phyloP scores from a whole-genome alignment of 441 rosid genomes.

The Metrosideros polymorpha region DNA sequence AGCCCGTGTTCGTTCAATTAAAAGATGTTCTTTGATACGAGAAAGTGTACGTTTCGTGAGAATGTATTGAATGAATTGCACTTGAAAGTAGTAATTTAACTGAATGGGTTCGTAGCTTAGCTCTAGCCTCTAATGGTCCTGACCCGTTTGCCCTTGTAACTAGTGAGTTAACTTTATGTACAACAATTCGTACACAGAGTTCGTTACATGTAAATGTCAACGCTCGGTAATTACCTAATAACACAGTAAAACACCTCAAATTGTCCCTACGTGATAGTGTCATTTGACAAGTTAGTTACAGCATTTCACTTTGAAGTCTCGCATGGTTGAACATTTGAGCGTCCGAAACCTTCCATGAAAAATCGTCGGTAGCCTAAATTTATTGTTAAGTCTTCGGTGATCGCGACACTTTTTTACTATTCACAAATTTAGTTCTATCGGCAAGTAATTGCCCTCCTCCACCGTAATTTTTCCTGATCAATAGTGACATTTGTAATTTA shows the following conservation, averaged over 20 bases:
- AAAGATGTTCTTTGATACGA: background rate
- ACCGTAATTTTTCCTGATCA: background rate
- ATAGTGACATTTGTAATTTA: background rate
- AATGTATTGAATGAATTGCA: background rate
- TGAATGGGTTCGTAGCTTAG: background rate
- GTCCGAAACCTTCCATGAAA: background rate
- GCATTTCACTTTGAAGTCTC: background rate
- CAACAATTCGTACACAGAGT: background rate
- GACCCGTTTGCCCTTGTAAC: background rate
- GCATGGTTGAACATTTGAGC: background rate
- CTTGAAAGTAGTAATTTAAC: background rate
- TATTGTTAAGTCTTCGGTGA: background rate
- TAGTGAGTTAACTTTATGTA: background rate
- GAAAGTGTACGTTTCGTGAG: background rate
- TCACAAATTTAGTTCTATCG: background rate
- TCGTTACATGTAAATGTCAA: background rate
- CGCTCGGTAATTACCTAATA: background rate
- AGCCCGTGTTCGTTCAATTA: background rate
- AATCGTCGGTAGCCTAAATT: accelerated
- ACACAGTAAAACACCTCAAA: background rate
- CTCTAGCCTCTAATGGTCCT: background rate
- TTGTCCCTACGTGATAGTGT: accelerated
- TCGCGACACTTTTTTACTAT: background rate
- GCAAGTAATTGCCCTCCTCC: background rate
- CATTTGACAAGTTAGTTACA: background rate